phyloP scores from a whole-genome alignment of 306 rosid genomes.

The Ormosia emarginata region DNA sequence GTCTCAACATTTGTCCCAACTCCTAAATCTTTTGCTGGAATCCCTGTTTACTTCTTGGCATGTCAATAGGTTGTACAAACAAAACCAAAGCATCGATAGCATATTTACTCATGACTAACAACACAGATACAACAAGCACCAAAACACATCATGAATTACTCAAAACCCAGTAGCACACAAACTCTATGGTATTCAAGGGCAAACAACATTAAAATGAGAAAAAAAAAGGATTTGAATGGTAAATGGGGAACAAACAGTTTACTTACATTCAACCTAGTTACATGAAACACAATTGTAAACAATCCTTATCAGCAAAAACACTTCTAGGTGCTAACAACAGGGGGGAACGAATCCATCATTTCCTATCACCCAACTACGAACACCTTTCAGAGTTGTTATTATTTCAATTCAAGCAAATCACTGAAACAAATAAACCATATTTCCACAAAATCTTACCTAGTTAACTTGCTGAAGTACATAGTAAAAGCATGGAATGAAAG shows the following conservation, averaged over 20 bases:
- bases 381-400: neutral
- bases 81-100: neutral
- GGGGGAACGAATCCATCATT: too few species aligned
- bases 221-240: neutral
- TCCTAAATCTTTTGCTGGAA: neutral
- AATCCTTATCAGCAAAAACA: neutral
- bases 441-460: neutral
- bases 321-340: neutral
- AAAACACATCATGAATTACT: neutral
- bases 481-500: neutral
- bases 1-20: neutral
- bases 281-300: constrained; percentile 11
- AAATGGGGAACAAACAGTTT: neutral
- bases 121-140: neutral
- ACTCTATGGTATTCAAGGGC: neutral
- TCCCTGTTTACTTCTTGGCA: neutral
- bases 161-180: neutral
- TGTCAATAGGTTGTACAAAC: neutral
- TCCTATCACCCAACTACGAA: neutral
- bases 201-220: neutral
- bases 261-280: neutral
- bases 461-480: neutral
- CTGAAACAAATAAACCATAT: neutral
- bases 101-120: neutral
- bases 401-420: constrained; percentile 10